A percentile compares a stretch with the other conserved stretches of the same genome.
phyloP scores from a whole-genome alignment of 345 rosid species.

The Schrenkiella parvula region DNA sequence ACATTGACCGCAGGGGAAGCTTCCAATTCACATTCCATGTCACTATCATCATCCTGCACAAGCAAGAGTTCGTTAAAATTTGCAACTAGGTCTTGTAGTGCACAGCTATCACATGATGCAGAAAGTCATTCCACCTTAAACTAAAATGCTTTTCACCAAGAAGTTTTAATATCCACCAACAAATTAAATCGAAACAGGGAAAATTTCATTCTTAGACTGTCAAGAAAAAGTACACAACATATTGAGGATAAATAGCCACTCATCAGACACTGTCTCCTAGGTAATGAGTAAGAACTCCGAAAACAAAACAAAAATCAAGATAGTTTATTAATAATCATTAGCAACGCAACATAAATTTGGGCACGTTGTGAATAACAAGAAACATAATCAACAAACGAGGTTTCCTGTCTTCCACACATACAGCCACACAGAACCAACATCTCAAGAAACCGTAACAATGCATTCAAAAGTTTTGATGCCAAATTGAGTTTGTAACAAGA shows the following conservation, averaged over 20 bases:
- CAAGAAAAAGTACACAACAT: conserved; percentile 2
- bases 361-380: neutral
- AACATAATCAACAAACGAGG: neutral
- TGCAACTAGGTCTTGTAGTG: neutral
- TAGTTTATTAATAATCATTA: neutral
- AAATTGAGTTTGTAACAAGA: neutral
- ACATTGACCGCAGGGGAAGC: conserved; percentile 56
- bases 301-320: neutral
- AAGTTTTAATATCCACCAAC: neutral
- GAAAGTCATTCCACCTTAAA: neutral
- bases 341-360: neutral
- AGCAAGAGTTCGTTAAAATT: neutral
- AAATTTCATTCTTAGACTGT: neutral
- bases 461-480: neutral
- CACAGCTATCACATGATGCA: neutral
- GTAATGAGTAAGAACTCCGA: neutral
- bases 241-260: neutral
- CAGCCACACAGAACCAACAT: neutral
- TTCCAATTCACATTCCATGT: conserved; percentile 84
- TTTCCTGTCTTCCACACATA: neutral
- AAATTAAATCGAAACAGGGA: neutral
- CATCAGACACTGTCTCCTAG: neutral
- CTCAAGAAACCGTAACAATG: neutral
- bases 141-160: neutral
- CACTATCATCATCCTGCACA: conserved; percentile 89